Evolutionary conservation across 805 yeast species (phyloP).

Genomic region (Wickerhamomyces bisporus): DNA sequence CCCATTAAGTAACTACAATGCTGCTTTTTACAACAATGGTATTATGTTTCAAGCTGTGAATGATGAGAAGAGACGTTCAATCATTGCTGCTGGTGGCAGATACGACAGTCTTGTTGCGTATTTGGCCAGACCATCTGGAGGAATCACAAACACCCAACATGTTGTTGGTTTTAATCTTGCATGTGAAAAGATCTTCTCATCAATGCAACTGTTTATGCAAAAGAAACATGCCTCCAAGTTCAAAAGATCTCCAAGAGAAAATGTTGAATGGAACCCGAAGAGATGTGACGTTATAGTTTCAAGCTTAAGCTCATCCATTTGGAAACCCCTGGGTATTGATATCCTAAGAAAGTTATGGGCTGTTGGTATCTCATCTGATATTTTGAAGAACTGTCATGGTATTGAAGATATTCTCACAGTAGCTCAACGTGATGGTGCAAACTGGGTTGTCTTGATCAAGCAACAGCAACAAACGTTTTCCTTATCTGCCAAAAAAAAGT

Average conservation of each 20-base stretch:
- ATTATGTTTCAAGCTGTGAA: constrained; percentile 85
- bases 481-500: constrained; percentile 39
- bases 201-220: constrained; percentile 44
- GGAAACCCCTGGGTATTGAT: constrained; percentile 59
- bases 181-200: constrained; percentile 55
- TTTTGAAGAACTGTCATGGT: constrained; percentile 38
- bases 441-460: constrained; percentile 73
- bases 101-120: constrained; percentile 71
- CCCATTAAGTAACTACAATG: constrained; percentile 82
- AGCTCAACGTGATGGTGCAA: constrained; percentile 67
- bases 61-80: constrained; percentile 44
- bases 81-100: constrained; percentile 91
- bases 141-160: constrained; percentile 32
- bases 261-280: constrained; percentile 44
- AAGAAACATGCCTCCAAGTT: constrained; percentile 22
- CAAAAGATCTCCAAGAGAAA: constrained; percentile 32
- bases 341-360: constrained; percentile 67
- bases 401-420: constrained; percentile 62
- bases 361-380: constrained; percentile 73
- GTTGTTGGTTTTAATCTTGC: constrained; percentile 90
- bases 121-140: constrained; percentile 53
- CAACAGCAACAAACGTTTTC: constrained; percentile 42
- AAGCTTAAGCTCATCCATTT: constrained; percentile 50
- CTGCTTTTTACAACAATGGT: constrained; percentile 72
- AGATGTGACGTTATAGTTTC: constrained; percentile 83